Evolutionary conservation across 78 protist genomes (phyloP).

Genomic region (Planoprotostelium fungivorum): DNA sequence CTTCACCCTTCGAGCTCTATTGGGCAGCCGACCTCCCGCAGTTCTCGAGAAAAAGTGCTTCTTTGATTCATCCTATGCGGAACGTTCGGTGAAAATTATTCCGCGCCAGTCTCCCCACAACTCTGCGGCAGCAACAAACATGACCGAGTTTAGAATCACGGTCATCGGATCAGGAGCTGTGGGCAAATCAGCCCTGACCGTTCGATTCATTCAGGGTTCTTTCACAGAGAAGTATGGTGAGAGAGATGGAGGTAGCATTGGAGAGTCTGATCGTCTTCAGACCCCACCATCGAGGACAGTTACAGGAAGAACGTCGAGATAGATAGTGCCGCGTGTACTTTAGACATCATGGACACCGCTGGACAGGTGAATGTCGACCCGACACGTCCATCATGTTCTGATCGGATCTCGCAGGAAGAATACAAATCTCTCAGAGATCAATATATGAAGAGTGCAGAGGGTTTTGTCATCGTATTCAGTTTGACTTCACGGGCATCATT

Average conservation of each 20-base stretch:
- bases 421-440: slow-evolving; percentile 31
- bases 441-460: slow-evolving; percentile 65
- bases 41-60: too few species aligned
- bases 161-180: slow-evolving; percentile 70
- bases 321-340: slow-evolving; percentile 36
- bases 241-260: background rate
- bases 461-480: slow-evolving; percentile 67
- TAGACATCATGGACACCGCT: slow-evolving; percentile 55
- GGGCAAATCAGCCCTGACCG: slow-evolving; percentile 61
- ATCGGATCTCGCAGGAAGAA: background rate
- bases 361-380: slow-evolving; percentile 49
- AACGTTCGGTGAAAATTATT: too few species aligned
- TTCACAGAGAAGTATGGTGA: slow-evolving; percentile 34
- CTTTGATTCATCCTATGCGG: too few species aligned
- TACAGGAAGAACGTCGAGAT: slow-evolving; percentile 59
- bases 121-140: background rate
- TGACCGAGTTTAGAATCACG: slow-evolving; percentile 1
- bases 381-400: background rate
- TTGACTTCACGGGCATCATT: background rate
- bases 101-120: background rate
- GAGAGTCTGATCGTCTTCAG: background rate
- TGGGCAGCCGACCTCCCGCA: too few species aligned
- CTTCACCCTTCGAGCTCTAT: too few species aligned
- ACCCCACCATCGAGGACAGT: slow-evolving; percentile 67
- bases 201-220: slow-evolving; percentile 59